Base-by-base conservation (phyloP, 2,329 filamentous ascomycete species). In the Lasiodiplodia citricola region DNA sequence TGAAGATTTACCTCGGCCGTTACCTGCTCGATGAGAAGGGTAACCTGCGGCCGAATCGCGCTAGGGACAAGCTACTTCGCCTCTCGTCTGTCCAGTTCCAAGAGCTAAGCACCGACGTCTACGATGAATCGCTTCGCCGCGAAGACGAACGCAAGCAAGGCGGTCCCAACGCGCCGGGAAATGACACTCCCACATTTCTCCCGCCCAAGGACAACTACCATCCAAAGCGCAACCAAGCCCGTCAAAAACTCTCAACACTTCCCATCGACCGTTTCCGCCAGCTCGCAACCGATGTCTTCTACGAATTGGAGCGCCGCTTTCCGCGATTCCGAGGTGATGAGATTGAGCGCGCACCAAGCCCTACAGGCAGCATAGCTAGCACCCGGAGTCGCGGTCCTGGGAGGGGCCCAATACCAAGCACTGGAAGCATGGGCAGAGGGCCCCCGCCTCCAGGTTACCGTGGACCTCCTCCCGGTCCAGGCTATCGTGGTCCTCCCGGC, bases 101-200 rank as follows among this genome's bases (percentile, higher is more conserved):
- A 80, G 96, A 99, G 82, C 87, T 99, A 71, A 97, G 94, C 81
- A 98, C 95, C 69, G 96, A 99, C 82, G 95, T 99, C 51, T 98
- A 92, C 81, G 96, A 99, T 80, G 96, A 99, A 82, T 85, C 98
- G 72, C 86, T 96, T 73, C 91, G 96, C 70, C 89, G 96, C 72
- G 94, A 98, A 80, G 88, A 92, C 72, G 85, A 85, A 64, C 80
- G 83, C 47, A 77, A 78, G 69, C 77, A 80, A 63, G 79, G 82
- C 37, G 82, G 82, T n/a, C 78, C 77, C 25, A 75, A 86, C 64
- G 86, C 86, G 57, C 82, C 82, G 37, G 80, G 80, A 57, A 82
- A 79, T 73, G 74, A 78, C 58, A 80, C 75, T 72, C 83, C 74
- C 79, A 86, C 79, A 14, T 96, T 90, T 77, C 87, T 99, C 6